Percentiles rank a stretch among this genome's conserved stretches.
These are phyloP conservation scores for Auriscalpium vulgare DNA, from an alignment of 768 basidiomycete genomes.

Conservation along the genomic window DNA sequence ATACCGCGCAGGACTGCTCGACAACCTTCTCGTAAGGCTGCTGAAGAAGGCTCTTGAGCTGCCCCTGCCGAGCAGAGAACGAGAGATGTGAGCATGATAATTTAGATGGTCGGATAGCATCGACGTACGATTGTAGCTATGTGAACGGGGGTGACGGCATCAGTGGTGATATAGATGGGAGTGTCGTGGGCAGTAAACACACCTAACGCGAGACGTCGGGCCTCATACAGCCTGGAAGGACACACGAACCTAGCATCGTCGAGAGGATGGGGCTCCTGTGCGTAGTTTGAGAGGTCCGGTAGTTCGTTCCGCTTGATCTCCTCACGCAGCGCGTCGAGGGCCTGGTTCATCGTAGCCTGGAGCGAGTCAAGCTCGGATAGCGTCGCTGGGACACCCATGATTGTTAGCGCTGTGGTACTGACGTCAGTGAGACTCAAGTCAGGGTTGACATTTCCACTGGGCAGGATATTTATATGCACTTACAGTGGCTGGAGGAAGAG, in stretches of 20 bases:
- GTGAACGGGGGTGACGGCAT: neutral
- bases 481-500: too few relatives aligned
- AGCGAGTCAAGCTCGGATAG: conserved; percentile 2
- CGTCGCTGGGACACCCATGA: neutral
- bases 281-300: conserved; percentile 1
- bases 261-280: neutral
- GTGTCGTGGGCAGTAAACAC: neutral
- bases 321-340: conserved; percentile 7
- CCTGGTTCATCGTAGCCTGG: conserved; percentile 17
- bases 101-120: neutral
- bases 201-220: conserved; percentile 3
- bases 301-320: conserved; percentile 1
- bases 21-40: conserved; percentile 15
- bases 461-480: too few relatives aligned
- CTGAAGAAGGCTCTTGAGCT: conserved; percentile 14
- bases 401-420: neutral
- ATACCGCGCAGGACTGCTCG: conserved; percentile 14
- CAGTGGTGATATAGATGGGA: neutral
- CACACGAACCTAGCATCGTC: conserved; percentile 2
- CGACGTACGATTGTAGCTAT: conserved; percentile 1
- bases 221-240: conserved; percentile 1
- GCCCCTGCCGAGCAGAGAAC: conserved; percentile 7
- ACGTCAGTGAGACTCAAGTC: too few relatives aligned
- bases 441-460: too few relatives aligned
- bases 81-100: neutral